These are phyloP conservation scores for Uromyces viciae-fabae DNA, from an alignment of 1,284 basidiomycete genomes.

Conservation along the genomic window DNA sequence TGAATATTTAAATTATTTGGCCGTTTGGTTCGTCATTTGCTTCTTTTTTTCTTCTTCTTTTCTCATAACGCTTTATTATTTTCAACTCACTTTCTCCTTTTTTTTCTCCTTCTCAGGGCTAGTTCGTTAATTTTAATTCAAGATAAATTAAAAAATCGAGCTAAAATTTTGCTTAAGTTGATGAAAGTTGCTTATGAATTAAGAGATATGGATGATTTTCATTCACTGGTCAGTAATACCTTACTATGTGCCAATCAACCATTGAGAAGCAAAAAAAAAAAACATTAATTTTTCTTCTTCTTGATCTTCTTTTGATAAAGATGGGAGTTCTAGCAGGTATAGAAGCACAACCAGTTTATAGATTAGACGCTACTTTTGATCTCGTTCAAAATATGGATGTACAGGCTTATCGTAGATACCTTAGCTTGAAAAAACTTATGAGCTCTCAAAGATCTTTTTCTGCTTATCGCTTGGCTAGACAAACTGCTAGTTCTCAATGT, in stretches of 20 bases:
- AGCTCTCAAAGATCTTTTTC: constrained; percentile 50
- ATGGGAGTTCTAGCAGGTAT: constrained; percentile 53
- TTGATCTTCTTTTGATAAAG: constrained; percentile 3
- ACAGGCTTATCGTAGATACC: constrained; percentile 49
- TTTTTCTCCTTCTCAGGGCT: constrained; percentile 49
- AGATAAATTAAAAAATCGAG: constrained; percentile 49
- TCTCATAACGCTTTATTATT: neutral
- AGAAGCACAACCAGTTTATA: constrained; percentile 52
- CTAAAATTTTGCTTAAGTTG: constrained; percentile 51
- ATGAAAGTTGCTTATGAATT: constrained; percentile 50
- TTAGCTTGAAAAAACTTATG: constrained; percentile 52
- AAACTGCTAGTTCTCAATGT: constrained; percentile 49
- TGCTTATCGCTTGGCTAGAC: constrained; percentile 52
- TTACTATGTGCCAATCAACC: neutral
- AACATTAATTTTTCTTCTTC: no score
- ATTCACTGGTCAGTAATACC: constrained; percentile 48
- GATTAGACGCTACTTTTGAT: constrained; percentile 49
- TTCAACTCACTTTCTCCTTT: neutral
- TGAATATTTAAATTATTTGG: constrained; percentile 51
- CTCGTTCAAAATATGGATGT: constrained; percentile 48
- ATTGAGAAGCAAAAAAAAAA: no score
- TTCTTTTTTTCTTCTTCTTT: neutral
- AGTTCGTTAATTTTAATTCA: constrained; percentile 52
- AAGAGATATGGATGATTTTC: constrained; percentile 52
- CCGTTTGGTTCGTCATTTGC: constrained; percentile 48